Evolutionary conservation across 2,329 filamentous ascomycete species (phyloP).

Genomic region (Exophiala sideris): DNA sequence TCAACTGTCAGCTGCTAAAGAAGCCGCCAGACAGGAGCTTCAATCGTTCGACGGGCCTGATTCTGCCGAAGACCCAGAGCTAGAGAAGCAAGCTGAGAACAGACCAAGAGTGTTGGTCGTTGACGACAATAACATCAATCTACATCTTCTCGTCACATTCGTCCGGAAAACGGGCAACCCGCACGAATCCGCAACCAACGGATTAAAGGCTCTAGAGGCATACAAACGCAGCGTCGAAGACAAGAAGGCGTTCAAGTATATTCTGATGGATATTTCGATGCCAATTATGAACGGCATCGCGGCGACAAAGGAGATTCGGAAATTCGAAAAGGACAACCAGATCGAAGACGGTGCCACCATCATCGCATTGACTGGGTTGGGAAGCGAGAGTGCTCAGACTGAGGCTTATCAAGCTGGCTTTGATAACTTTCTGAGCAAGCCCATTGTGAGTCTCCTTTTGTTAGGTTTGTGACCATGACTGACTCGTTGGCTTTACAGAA

Average conservation of each 20-base stretch:
- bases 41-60: too few relatives aligned
- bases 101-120: constrained; percentile 39
- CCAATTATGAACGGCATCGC: constrained; percentile 49
- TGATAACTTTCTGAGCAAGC: constrained; percentile 48
- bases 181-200: constrained; percentile 42
- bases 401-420: constrained; percentile 44
- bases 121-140: constrained; percentile 47
- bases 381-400: constrained; percentile 41
- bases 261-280: constrained; percentile 51
- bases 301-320: constrained; percentile 46
- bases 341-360: constrained; percentile 37
- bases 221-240: constrained; percentile 29
- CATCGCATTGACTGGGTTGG: constrained; percentile 45
- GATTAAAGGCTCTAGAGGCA: constrained; percentile 42
- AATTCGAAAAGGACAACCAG: constrained; percentile 37
- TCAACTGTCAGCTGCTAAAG: too few relatives aligned
- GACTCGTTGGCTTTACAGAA: constrained; percentile 8
- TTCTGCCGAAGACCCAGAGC: too few relatives aligned
- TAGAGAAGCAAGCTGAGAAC: background rate
- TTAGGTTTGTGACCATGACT: background rate
- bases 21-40: too few relatives aligned
- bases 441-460: constrained; percentile 31
- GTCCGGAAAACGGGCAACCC: constrained; percentile 38
- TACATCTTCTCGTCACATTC: constrained; percentile 43
- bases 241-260: constrained; percentile 40